Conservation (phyloP, 2,329 filamentous ascomycete species). For the Chaetomium sp. region DNA sequence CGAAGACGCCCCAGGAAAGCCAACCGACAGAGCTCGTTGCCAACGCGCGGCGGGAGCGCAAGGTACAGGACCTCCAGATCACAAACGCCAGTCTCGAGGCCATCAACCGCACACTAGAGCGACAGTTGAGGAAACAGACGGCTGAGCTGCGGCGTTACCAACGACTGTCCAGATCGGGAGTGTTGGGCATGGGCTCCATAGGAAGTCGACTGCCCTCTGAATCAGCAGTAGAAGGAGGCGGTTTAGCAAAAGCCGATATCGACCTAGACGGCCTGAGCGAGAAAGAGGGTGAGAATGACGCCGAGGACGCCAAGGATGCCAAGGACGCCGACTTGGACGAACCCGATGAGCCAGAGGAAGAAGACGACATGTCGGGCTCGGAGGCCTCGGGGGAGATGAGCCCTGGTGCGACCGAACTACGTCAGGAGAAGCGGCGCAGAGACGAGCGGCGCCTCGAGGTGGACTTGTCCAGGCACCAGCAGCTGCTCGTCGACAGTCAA, state of each 20-base stretch:
- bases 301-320: slow-evolving; percentile 53
- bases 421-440: slow-evolving; percentile 58
- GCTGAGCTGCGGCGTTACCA: slow-evolving; percentile 83
- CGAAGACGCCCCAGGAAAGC: slow-evolving; percentile 57
- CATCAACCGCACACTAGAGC: slow-evolving; percentile 90
- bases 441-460: slow-evolving; percentile 84
- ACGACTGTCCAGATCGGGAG: slow-evolving; percentile 79
- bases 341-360: slow-evolving; percentile 49
- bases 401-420: slow-evolving; percentile 45
- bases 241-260: slow-evolving; percentile 47
- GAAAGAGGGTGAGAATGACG: slow-evolving; percentile 46
- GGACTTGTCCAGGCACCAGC: slow-evolving; percentile 85
- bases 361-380: slow-evolving; percentile 49
- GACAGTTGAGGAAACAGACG: slow-evolving; percentile 88
- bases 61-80: slow-evolving; percentile 94
- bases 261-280: slow-evolving; percentile 57
- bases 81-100: slow-evolving; percentile 93
- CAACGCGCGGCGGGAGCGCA: slow-evolving; percentile 88
- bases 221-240: slow-evolving; percentile 45
- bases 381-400: slow-evolving; percentile 46
- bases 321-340: slow-evolving; percentile 57
- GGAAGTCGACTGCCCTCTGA: slow-evolving; percentile 48
- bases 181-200: slow-evolving; percentile 58
- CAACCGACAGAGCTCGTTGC: slow-evolving; percentile 75
- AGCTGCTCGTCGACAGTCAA: slow-evolving; percentile 85